These are phyloP conservation scores for Bruguiera hainesii DNA, from an alignment of 441 rosid genomes.

Conservation along the genomic window DNA sequence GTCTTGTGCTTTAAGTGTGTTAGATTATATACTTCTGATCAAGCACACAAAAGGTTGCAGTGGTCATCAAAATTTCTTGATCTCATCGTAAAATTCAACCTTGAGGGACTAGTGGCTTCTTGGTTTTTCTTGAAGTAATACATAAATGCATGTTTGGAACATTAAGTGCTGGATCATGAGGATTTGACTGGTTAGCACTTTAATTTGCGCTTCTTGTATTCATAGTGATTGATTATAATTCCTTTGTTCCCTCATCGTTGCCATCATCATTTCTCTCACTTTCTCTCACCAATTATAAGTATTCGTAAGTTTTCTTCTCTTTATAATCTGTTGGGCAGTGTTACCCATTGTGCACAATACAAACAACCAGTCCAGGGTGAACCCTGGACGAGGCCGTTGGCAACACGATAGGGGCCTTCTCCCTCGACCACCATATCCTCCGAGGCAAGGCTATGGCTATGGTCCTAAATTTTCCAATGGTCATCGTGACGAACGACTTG, in stretches of 20 bases:
- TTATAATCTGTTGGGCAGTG: conserved; percentile 39
- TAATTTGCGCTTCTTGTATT: too few species aligned
- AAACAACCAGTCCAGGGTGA: conserved; percentile 61
- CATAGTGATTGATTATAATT: too few species aligned
- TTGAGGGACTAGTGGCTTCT: too few species aligned
- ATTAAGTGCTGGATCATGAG: conserved; percentile 76
- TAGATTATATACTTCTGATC: too few species aligned
- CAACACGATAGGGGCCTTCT: conserved; percentile 84
- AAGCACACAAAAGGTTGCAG: too few species aligned
- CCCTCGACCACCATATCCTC: conserved; percentile 84
- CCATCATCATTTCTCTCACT: not conserved
- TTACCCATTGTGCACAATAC: conserved; percentile 55
- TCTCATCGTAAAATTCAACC: too few species aligned
- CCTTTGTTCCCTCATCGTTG: not conserved
- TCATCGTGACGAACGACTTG: conserved; percentile 84
- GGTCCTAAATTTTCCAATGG: conserved; percentile 62
- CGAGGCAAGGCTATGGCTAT: conserved; percentile 67
- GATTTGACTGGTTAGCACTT: too few species aligned
- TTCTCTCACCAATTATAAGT: not conserved
- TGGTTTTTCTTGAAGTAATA: too few species aligned
- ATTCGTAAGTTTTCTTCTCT: not conserved
- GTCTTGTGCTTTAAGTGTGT: too few species aligned
- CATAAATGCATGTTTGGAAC: too few species aligned
- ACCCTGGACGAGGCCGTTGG: conserved; percentile 83
- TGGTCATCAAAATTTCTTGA: too few species aligned